These are phyloP conservation scores for Arthroderma sp. DNA, from an alignment of 2,329 filamentous ascomycete species.

Conservation along the genomic window DNA sequence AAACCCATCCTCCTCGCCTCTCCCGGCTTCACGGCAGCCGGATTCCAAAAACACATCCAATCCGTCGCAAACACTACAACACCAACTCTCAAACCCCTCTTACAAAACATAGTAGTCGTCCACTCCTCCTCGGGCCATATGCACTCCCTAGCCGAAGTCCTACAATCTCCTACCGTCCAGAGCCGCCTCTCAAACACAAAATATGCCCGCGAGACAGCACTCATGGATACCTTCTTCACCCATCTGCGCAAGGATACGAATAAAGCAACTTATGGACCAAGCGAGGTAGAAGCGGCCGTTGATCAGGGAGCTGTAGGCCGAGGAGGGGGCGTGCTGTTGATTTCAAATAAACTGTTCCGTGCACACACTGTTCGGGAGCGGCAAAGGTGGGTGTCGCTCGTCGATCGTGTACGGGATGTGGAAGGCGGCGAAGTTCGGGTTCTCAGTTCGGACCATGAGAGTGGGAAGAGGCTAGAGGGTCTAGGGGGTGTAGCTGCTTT, in stretches of 20 bases:
- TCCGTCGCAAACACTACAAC: conserved; percentile 48
- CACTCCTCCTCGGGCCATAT: conserved; percentile 77
- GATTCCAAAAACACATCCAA: conserved; percentile 65
- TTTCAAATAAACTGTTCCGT: conserved; percentile 79
- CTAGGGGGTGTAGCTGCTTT: conserved; percentile 82
- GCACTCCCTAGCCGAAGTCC: conserved; percentile 74
- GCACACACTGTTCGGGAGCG: conserved; percentile 64
- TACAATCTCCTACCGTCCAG: conserved; percentile 67
- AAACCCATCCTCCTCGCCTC: conserved; percentile 68
- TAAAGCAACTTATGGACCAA: conserved; percentile 77
- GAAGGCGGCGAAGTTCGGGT: conserved; percentile 79
- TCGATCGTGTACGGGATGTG: conserved; percentile 68
- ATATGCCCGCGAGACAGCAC: conserved; percentile 66
- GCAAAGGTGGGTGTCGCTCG: conserved; percentile 68
- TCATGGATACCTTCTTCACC: conserved; percentile 74
- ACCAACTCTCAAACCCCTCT: conserved; percentile 50
- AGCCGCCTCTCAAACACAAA: conserved; percentile 72
- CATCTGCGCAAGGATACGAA: conserved; percentile 73
- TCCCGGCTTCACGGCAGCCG: conserved; percentile 72
- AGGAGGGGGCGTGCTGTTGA: conserved; percentile 70
- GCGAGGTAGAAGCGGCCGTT: conserved; percentile 69
- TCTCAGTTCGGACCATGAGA: conserved; percentile 90
- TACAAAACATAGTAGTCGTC: conserved; percentile 52
- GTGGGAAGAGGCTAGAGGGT: conserved; percentile 69
- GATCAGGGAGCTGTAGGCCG: conserved; percentile 77